phyloP scores from a whole-genome alignment of 2,329 filamentous ascomycete genomes.

The Ascochyta koolunga region DNA sequence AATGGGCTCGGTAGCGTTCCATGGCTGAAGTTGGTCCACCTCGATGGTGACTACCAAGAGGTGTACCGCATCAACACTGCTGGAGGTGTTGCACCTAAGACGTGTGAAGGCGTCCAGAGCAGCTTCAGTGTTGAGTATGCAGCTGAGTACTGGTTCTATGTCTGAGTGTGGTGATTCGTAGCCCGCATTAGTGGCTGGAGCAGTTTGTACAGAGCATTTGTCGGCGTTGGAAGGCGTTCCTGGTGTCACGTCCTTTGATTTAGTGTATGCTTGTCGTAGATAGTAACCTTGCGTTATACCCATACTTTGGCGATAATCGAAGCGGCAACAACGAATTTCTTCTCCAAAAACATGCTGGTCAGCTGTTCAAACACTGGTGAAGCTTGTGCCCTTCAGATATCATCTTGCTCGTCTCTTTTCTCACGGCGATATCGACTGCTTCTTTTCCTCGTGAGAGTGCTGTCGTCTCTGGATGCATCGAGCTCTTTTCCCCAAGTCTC shows the following conservation, averaged over 20 bases:
- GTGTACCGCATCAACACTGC: conserved; percentile 86
- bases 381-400: conserved; percentile 17
- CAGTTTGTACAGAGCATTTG: conserved; percentile 40
- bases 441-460: conserved; percentile 30
- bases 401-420: conserved; percentile 27
- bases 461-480: conserved; percentile 15
- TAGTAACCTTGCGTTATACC: conserved; percentile 21
- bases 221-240: conserved; percentile 35
- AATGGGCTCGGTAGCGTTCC: conserved; percentile 68
- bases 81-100: conserved; percentile 76
- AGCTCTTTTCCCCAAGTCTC: conserved; percentile 22
- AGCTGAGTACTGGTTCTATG: conserved; percentile 75
- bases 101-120: conserved; percentile 69
- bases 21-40: conserved; percentile 75
- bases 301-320: conserved; percentile 23
- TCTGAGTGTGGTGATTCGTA: conserved; percentile 12
- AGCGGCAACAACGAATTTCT: conserved; percentile 25
- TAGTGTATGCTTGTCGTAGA: conserved; percentile 1
- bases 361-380: neutral
- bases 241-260: neutral
- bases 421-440: conserved; percentile 37
- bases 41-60: conserved; percentile 63
- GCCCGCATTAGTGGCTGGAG: neutral
- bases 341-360: neutral
- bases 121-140: conserved; percentile 79